These are phyloP conservation scores for Tubosaeta brunneosetosa DNA, from an alignment of 768 basidiomycete species.

Conservation along the genomic window DNA sequence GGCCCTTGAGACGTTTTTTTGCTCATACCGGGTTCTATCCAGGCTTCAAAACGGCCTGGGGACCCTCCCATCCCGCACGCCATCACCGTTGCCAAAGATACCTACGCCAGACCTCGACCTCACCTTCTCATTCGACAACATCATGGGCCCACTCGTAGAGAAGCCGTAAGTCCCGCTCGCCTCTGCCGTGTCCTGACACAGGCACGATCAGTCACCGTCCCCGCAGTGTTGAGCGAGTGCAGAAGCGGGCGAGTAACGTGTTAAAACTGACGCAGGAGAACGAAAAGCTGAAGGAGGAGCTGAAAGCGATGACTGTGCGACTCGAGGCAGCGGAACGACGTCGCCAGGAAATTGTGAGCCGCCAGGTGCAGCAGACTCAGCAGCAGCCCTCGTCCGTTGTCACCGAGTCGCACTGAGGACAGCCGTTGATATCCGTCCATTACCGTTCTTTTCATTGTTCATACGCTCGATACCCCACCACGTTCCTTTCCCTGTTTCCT, in stretches of 20 bases:
- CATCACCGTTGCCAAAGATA: constrained; percentile 48
- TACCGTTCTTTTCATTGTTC: constrained; percentile 21
- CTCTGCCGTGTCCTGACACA: constrained; percentile 16
- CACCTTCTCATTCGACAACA: constrained; percentile 39
- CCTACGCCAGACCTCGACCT: constrained; percentile 43
- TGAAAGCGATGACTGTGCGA: constrained; percentile 69
- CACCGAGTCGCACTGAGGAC: constrained; percentile 7
- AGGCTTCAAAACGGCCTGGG: constrained; percentile 21
- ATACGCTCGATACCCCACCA: constrained; percentile 26
- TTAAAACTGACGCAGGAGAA: constrained; percentile 75
- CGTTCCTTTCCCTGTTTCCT: constrained; percentile 17
- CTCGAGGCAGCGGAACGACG: constrained; percentile 70
- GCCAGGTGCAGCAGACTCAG: constrained; percentile 27
- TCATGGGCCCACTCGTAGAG: constrained; percentile 34
- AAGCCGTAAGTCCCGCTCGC: constrained; percentile 45
- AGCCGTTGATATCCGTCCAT: constrained; percentile 26
- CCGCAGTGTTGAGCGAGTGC: constrained; percentile 34
- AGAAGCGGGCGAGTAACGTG: constrained; percentile 76
- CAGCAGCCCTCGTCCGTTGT: constrained; percentile 8
- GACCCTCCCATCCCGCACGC: constrained; percentile 19
- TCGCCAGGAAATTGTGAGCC: constrained; percentile 41
- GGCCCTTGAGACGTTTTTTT: neutral
- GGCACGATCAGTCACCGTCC: constrained; percentile 32
- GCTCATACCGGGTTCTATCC: constrained; percentile 20
- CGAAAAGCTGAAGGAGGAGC: constrained; percentile 70